These are phyloP conservation scores for Acanthochlamys bracteata DNA, from an alignment of 106 monocot species.

Conservation along the genomic window DNA sequence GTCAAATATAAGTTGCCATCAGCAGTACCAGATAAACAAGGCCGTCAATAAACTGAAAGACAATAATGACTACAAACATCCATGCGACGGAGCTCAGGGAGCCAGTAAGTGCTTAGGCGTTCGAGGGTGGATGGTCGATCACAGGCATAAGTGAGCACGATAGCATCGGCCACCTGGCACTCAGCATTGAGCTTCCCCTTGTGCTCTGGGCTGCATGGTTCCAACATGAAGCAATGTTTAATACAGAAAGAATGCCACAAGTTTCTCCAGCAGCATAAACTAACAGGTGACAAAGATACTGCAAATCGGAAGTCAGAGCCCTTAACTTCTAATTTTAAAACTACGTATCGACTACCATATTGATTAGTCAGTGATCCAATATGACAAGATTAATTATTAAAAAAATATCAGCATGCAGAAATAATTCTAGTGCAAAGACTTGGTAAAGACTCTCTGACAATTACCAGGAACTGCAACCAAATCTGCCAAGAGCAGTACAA, in stretches of 20 bases:
- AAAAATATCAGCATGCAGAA: too few relatives aligned
- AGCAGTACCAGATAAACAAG: not conserved
- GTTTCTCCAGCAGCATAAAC: too few relatives aligned
- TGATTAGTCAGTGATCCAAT: too few relatives aligned
- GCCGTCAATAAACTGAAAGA: too few relatives aligned
- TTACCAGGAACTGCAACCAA: too few relatives aligned
- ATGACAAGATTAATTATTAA: too few relatives aligned
- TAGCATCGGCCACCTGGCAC: conserved; percentile 59
- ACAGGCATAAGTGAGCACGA: conserved; percentile 90
- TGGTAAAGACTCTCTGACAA: too few relatives aligned
- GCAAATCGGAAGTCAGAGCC: too few relatives aligned
- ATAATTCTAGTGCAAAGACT: too few relatives aligned
- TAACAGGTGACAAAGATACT: not conserved
- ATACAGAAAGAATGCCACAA: not conserved
- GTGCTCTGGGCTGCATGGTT: conserved; percentile 45
- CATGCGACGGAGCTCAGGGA: conserved; percentile 75
- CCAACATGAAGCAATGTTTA: not conserved
- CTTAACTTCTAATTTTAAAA: too few relatives aligned
- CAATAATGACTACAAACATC: conserved; percentile 26
- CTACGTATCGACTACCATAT: too few relatives aligned
- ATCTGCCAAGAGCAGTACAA: too few relatives aligned
- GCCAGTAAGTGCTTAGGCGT: conserved; percentile 85
- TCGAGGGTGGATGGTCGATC: conserved; percentile 79
- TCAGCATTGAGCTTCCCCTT: conserved; percentile 52
- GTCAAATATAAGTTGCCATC: not conserved